These are phyloP conservation scores for Tulasnella sp. DNA, from an alignment of 768 basidiomycete species.

Conservation along the genomic window DNA sequence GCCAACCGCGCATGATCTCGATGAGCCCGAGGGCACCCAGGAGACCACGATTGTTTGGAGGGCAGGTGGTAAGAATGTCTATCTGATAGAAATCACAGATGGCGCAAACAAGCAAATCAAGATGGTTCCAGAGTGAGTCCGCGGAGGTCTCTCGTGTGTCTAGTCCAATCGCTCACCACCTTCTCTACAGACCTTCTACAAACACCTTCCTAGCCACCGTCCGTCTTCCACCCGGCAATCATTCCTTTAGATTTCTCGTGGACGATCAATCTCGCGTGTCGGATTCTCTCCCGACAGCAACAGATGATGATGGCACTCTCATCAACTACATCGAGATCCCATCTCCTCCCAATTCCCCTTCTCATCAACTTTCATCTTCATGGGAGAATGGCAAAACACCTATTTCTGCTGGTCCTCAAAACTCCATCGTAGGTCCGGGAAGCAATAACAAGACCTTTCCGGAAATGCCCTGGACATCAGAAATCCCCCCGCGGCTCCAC, in stretches of 20 bases:
- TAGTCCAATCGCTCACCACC: neutral
- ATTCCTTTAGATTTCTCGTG: slow-evolving; percentile 21
- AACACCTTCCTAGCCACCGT: slow-evolving; percentile 19
- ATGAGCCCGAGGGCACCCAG: slow-evolving; percentile 21
- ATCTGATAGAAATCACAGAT: slow-evolving; percentile 22
- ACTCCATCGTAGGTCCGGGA: slow-evolving; percentile 2
- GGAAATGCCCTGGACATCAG: slow-evolving; percentile 53
- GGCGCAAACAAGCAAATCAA: slow-evolving; percentile 18
- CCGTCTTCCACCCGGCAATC: slow-evolving; percentile 20
- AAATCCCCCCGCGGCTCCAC: slow-evolving; percentile 64
- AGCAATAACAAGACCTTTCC: slow-evolving; percentile 16
- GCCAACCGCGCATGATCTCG: neutral
- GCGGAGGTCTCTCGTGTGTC: neutral
- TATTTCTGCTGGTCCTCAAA: slow-evolving; percentile 4
- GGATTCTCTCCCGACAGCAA: slow-evolving; percentile 21
- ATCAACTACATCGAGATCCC: slow-evolving; percentile 23
- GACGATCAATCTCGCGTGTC: slow-evolving; percentile 20
- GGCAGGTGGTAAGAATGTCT: slow-evolving; percentile 27
- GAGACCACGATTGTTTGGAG: slow-evolving; percentile 28
- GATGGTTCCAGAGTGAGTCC: slow-evolving; percentile 18
- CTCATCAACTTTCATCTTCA: neutral
- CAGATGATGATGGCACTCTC: slow-evolving; percentile 20
- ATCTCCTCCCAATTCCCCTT: slow-evolving; percentile 6
- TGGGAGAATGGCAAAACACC: slow-evolving; percentile 7
- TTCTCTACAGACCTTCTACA: neutral